Conservation (phyloP, 1,284 basidiomycete species). For the Naganishia sp. region DNA sequence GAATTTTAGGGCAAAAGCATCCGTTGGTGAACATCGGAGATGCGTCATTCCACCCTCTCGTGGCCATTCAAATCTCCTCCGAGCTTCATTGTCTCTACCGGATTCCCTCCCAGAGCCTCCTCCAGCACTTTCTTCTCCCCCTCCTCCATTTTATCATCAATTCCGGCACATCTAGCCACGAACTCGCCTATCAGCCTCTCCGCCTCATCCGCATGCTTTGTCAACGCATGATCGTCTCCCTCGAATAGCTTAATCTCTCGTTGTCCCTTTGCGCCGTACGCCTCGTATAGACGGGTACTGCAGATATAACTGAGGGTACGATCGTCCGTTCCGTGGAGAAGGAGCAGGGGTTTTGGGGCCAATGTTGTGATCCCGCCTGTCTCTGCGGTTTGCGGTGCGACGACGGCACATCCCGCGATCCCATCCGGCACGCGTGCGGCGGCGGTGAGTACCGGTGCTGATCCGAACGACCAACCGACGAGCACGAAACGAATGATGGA, state of each 20-base stretch:
- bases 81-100: not conserved
- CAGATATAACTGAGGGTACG: too few species aligned
- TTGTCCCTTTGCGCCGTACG: conserved; percentile 1
- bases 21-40: too few species aligned
- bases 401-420: too few species aligned
- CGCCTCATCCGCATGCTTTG: not conserved
- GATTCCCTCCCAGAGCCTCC: not conserved
- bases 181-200: not conserved
- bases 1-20: too few species aligned
- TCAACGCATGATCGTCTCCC: conserved; percentile 12
- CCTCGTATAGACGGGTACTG: not conserved
- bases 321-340: too few species aligned
- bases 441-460: too few species aligned
- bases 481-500: too few species aligned
- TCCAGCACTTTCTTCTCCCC: conserved; percentile 1
- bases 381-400: too few species aligned
- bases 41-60: not conserved
- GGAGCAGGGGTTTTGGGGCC: too few species aligned
- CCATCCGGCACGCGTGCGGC: too few species aligned
- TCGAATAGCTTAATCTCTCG: conserved; percentile 4
- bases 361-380: too few species aligned
- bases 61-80: not conserved
- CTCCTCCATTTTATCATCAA: not conserved
- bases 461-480: too few species aligned
- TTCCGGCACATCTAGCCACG: conserved; percentile 9